Evolutionary conservation across 2,329 filamentous ascomycete species (phyloP).

Genomic region (Ceratocystis eucalypticola): DNA sequence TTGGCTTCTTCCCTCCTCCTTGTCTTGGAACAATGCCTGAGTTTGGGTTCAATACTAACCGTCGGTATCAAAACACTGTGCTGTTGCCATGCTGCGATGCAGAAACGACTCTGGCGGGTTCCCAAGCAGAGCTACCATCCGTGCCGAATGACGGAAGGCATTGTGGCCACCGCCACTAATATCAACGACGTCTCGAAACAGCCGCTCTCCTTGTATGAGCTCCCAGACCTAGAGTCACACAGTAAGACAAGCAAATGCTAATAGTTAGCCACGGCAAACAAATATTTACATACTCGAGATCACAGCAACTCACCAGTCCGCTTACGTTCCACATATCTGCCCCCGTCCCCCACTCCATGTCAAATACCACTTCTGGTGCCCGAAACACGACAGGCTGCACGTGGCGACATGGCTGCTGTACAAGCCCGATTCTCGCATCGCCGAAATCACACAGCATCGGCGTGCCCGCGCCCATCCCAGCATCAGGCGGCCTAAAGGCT

Average conservation of each 20-base stretch:
- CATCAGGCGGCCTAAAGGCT: slow-evolving; percentile 5
- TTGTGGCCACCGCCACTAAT: slow-evolving; percentile 11
- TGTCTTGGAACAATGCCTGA: neutral
- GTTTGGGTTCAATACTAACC: slow-evolving; percentile 7
- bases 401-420: slow-evolving; percentile 10
- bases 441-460: slow-evolving; percentile 16
- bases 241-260: neutral
- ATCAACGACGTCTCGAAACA: slow-evolving; percentile 13
- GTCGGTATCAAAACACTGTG: slow-evolving; percentile 16
- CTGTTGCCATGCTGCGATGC: neutral
- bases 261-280: neutral
- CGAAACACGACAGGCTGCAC: slow-evolving; percentile 16
- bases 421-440: slow-evolving; percentile 13
- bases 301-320: slow-evolving; percentile 8
- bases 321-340: slow-evolving; percentile 18
- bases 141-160: slow-evolving; percentile 15
- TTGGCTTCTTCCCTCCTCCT: neutral
- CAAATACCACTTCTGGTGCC: slow-evolving; percentile 17
- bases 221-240: slow-evolving; percentile 14
- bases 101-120: slow-evolving; percentile 11
- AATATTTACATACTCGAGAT: neutral
- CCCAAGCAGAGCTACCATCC: slow-evolving; percentile 18
- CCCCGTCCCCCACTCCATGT: slow-evolving; percentile 15
- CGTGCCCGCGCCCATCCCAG: slow-evolving; percentile 6
- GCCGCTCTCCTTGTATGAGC: slow-evolving; percentile 12